Evolutionary conservation across 495 filamentous ascomycete genomes (phyloP), one percentile per base, ranked within the genome.

Genomic region (Aspergillus homomorphus): DNA sequence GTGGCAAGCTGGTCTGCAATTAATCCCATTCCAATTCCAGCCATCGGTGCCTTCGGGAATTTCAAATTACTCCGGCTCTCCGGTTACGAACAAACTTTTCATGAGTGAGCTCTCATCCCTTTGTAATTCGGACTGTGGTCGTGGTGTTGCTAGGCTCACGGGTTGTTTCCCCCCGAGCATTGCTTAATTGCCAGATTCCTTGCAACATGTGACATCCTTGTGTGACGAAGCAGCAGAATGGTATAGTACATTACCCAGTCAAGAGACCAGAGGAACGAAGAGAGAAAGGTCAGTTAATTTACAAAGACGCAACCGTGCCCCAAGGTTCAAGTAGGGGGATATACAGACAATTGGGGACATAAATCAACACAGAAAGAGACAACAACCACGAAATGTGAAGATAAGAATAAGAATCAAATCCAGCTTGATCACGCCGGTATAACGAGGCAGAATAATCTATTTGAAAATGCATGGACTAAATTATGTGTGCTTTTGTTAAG

Each of bases 371-470:
- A 60, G 53, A 45, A 41, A 56, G 51, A 20, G 52, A 26, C 26
- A 53, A 22, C 21, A 16, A 30, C 19, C 18, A 58, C 33, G 53
- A 48, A 30, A 49, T 16, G 18, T 21, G 48, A 51, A 53, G 33
- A 44, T 43, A 56, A 61, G n/a, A n/a, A n/a, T n/a, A n/a, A 68
- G 28, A 51, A 51, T 9, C 44, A 44, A 22, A 45, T 16, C 42
- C 24, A 51, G 23, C 48, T 30, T 30, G 46, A 9, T 28, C 26
- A 28, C 26, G 41, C 30, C 22, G 3, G 67, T 67, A 69, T 69
- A 65, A 57, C 64, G 54, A 65, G 54, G 30, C 28, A 22, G 63
- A 64, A 60, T 23, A 42, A 53, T 67, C 68, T 70, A 72, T 70
- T 61, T 70, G 60, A 51, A 19, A 41, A 42, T 45, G 53, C 23